Evolutionary conservation across 768 basidiomycete species (phyloP).

Genomic region (Tulasnella sp.): DNA sequence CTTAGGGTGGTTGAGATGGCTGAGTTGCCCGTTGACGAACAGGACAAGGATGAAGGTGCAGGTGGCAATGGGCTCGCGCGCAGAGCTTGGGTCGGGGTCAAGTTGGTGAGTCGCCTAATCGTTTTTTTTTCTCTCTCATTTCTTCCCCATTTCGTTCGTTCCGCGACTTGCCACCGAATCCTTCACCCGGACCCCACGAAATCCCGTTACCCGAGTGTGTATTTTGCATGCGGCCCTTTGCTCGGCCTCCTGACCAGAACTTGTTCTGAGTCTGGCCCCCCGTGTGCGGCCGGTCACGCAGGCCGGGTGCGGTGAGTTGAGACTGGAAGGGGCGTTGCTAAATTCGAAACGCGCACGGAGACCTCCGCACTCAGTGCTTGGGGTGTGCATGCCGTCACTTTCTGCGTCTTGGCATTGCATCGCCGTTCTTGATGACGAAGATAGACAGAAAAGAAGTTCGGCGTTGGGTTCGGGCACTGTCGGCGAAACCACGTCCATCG

Average conservation of each 20-base stretch:
- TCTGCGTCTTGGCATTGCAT: not conserved
- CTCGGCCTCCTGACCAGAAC: not conserved
- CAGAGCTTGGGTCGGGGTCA: slow-evolving; percentile 80
- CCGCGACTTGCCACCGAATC: no score
- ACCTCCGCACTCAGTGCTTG: not conserved
- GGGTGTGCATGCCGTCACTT: not conserved
- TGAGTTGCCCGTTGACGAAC: slow-evolving; percentile 49
- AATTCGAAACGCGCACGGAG: not conserved
- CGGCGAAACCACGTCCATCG: not conserved
- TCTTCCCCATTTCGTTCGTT: not conserved
- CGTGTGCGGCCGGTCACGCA: not conserved
- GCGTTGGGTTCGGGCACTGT: not conserved
- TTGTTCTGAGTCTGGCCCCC: not conserved
- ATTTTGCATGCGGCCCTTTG: not conserved
- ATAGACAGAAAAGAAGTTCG: not conserved
- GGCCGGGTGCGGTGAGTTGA: not conserved
- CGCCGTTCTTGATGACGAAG: not conserved
- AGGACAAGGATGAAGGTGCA: slow-evolving; percentile 41
- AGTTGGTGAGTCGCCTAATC: slow-evolving; percentile 56
- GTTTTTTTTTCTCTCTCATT: not conserved
- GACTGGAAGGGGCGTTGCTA: not conserved
- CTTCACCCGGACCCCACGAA: no score
- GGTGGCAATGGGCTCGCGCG: slow-evolving; percentile 49
- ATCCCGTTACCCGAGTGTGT: not conserved
- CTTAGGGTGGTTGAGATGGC: slow-evolving; percentile 76